These are phyloP conservation scores for Asterophora lycoperdoides DNA, from an alignment of 768 basidiomycete genomes.

Conservation along the genomic window DNA sequence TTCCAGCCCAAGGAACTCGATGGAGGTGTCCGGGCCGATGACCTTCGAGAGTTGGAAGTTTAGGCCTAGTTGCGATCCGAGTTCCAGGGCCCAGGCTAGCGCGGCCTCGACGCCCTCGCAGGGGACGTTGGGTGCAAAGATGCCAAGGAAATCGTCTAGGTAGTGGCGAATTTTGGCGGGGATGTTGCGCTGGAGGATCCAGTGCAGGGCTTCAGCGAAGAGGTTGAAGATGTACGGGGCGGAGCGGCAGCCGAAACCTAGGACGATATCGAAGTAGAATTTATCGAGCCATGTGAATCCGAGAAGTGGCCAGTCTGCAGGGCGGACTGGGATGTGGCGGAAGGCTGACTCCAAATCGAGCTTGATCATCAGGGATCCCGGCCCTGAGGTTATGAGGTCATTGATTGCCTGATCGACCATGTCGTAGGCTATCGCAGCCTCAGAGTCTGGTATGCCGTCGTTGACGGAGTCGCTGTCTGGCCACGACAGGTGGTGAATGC, in stretches of 20 bases:
- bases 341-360: constrained; percentile 36
- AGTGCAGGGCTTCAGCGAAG: too few species aligned
- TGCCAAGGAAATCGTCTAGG: constrained; percentile 32
- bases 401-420: too few species aligned
- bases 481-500: constrained; percentile 23
- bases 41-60: constrained; percentile 25
- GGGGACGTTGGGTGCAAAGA: constrained; percentile 16
- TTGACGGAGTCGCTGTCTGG: constrained; percentile 25
- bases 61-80: constrained; percentile 26
- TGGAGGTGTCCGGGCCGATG: constrained; percentile 14
- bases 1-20: constrained; percentile 27
- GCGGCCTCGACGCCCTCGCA: constrained; percentile 10
- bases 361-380: constrained; percentile 28
- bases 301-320: constrained; percentile 28
- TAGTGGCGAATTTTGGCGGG: constrained; percentile 28
- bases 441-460: constrained; percentile 26
- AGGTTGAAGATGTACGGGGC: constrained; percentile 39
- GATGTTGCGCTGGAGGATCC: too few species aligned
- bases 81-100: constrained; percentile 26
- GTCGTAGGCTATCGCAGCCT: constrained; percentile 29
- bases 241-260: constrained; percentile 29
- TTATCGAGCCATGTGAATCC: constrained; percentile 27
- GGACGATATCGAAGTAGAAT: constrained; percentile 27
- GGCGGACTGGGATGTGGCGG: constrained; percentile 29
- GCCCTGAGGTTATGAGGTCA: constrained; percentile 22